Evolutionary conservation across 225 moss, liverwort and hornwort genomes (phyloP), one percentile per base, ranked within the genome.

Genomic region (Physcomitrium patens): DNA sequence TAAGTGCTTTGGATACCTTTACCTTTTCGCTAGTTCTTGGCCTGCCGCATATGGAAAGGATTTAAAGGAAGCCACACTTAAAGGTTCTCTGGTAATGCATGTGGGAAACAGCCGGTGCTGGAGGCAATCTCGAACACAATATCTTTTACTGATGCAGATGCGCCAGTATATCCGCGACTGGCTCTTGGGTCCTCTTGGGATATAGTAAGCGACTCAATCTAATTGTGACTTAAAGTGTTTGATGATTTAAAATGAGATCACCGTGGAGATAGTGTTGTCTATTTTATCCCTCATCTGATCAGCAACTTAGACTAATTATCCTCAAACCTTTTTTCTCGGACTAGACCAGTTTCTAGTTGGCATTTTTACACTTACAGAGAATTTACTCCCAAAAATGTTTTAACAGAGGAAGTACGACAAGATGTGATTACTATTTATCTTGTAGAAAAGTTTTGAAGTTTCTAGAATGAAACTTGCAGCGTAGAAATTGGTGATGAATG

Each of bases 121-220:
- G 72, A 81, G 82, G 87, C 87, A 71, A 37, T 87, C 46, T 87
- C 87, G 45, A 87, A 87, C 54, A 84, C 82, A 22, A 79, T 87
- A 57, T 63, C 74, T n/a, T 87, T 87, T 69, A 28, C 70, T 28
- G 81, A 87, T 59, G 9, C 81, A 51, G 82, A 84, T 62, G 81
- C 81, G 14, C 84, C 87, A 48, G 82, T 84, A 19, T 87, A 87
- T 77, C 84, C 81, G 12, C 69, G 87, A 43, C 77, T 87, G 53
- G 84, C 84, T 69, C 73, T 84, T 61, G 84, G 82, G 65, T 79
- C 81, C 42, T 43, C 74, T 47, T 82, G 81, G 84, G 81, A 87
- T 77, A 79, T 84, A 79, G 87, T 84, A 79, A 76, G 87, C 81
- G 55, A 27, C 48, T 74, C 47, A 28, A 60, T 59, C 28, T 47